These are phyloP conservation scores for Rosellinia necatrix DNA, from an alignment of 2,329 filamentous ascomycete species.

Conservation along the genomic window DNA sequence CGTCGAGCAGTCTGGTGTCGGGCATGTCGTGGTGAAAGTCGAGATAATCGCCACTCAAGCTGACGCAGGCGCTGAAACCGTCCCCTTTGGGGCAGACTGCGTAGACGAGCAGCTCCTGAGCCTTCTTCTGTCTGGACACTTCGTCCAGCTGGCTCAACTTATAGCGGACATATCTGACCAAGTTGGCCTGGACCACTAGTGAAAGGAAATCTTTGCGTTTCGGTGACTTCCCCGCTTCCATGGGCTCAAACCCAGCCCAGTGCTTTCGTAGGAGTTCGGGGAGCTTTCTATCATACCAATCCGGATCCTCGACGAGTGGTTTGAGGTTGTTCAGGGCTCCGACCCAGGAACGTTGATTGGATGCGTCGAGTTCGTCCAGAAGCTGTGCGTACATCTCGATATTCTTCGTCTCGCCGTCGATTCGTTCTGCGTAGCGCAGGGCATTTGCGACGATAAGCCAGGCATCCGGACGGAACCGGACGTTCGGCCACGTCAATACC, in stretches of 20 bases:
- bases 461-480: conserved; percentile 40
- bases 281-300: conserved; percentile 39
- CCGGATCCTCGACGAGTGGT: conserved; percentile 40
- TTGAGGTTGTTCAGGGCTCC: conserved; percentile 36
- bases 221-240: conserved; percentile 41
- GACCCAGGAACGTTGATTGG: conserved; percentile 38
- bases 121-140: conserved; percentile 33
- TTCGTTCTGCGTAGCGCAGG: conserved; percentile 37
- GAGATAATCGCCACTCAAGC: conserved; percentile 40
- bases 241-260: conserved; percentile 41
- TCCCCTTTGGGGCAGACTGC: conserved; percentile 40
- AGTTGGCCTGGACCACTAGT: conserved; percentile 39
- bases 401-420: conserved; percentile 34
- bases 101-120: conserved; percentile 40
- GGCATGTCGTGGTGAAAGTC: conserved; percentile 44
- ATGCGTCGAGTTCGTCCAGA: conserved; percentile 39
- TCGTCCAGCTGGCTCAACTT: conserved; percentile 31
- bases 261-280: conserved; percentile 36
- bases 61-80: conserved; percentile 40
- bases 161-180: conserved; percentile 34
- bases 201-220: conserved; percentile 40
- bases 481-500: conserved; percentile 39
- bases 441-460: conserved; percentile 41
- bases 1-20: conserved; percentile 36
- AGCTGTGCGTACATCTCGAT: conserved; percentile 34